Conservation (phyloP, 208 protist genomes). For the Leishmania amazonensis region DNA sequence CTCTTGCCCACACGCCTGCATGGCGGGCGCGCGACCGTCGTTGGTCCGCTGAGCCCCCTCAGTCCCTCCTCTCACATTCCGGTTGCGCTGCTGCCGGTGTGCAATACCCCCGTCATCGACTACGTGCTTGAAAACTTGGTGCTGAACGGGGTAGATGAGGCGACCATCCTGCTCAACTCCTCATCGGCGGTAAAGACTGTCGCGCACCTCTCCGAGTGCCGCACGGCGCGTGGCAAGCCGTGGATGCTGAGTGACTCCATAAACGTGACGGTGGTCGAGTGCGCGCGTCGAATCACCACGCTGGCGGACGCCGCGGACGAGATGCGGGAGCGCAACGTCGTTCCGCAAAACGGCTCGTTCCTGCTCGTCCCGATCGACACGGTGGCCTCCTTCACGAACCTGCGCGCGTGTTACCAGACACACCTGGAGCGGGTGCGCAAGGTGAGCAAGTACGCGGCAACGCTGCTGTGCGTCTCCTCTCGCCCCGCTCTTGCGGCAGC, state of each 20-base stretch:
- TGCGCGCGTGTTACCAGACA: conserved; percentile 56
- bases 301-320: conserved; percentile 62
- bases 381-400: conserved; percentile 62
- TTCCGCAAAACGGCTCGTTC: conserved; percentile 77
- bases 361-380: conserved; percentile 81
- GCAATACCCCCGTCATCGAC: conserved; percentile 88
- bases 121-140: conserved; percentile 88
- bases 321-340: conserved; percentile 76
- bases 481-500: conserved; percentile 46
- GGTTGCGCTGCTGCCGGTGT: conserved; percentile 80
- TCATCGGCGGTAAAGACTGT: conserved; percentile 47
- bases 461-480: conserved; percentile 75
- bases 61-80: conserved; percentile 56
- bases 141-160: conserved; percentile 72
- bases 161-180: conserved; percentile 66
- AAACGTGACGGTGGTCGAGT: conserved; percentile 67
- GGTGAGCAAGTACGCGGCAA: conserved; percentile 79
- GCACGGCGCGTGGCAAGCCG: conserved; percentile 58
- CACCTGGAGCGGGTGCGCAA: conserved; percentile 67
- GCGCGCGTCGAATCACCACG: conserved; percentile 46
- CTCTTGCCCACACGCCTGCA: conserved; percentile 35
- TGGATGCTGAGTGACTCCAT: conserved; percentile 76
- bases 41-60: conserved; percentile 69
- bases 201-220: conserved; percentile 54
- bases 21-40: conserved; percentile 12